Base-by-base conservation (phyloP, 306 rosid species). In the Hippophae tibetana region DNA sequence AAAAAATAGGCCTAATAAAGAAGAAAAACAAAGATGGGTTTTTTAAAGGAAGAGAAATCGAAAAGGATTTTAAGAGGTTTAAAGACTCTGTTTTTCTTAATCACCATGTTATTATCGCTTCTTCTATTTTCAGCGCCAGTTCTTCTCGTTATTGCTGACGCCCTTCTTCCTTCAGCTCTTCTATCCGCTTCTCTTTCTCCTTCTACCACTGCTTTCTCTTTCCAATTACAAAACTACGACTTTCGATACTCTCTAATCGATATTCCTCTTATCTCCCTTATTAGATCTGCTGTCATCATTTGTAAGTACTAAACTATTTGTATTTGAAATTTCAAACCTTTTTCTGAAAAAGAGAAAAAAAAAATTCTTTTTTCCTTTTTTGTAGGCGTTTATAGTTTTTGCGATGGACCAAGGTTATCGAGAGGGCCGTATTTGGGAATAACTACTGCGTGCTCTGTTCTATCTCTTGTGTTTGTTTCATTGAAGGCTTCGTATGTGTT, bases 401-500 rank as follows among this genome's bases (percentile, higher is more conserved):
- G 95, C 7, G 97, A 87, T 64, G 95, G 99, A 49, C 97, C 94
- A 1, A 77, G 85, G 25, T 86, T 88, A 13, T 93, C 95, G 1
- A 41, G 79, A 41, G 90, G 97, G 12, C 95, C 99, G 0, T 93
- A 93, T 76, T 72, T 93, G 87, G 90, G 89, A 62, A 82, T 86
- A 4, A 84, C 97, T 2, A 82, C 86, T 47, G 54, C 86, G 40
- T 93, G 97, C 42, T 88, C 85, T 23, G 74, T 82, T 58, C 26
- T 77, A 58, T 88, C 97, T 1, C 70, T 88, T 57, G 74, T 86
- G n/a, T 88, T 84, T 71, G 94, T 88, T 27, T 88, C 95, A 10
- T 72, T 84, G 18, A 93, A 93, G 65, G 99, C 90, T 43, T 77
- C 81, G 26, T 84, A 71, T 66, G 79, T 86, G 31, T 86, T 88